A percentile compares a stretch with the other conserved stretches of the same genome.
Conservation (phyloP, 441 rosid genomes). For the Erodium chrysanthum region DNA sequence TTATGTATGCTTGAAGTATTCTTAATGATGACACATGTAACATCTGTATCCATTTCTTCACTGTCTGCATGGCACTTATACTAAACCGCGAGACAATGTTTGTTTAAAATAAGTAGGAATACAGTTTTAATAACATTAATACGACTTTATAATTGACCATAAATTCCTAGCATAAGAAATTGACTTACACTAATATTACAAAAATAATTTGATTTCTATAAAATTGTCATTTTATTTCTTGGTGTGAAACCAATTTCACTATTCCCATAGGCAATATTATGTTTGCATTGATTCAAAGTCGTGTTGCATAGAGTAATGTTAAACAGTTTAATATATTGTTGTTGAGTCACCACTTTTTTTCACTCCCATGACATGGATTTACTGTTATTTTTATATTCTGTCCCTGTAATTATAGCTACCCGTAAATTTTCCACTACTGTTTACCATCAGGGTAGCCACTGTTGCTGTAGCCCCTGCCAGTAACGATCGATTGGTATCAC, state of each 20-base stretch:
- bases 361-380: neutral
- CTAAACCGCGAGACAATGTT: neutral
- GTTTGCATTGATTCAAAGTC: neutral
- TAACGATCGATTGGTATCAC: neutral
- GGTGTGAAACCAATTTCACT: neutral
- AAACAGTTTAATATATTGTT: neutral
- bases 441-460: neutral
- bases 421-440: neutral
- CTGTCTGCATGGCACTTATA: neutral
- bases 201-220: neutral
- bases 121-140: neutral
- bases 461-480: neutral
- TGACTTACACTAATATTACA: neutral
- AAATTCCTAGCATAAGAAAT: neutral
- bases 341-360: neutral
- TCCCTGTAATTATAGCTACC: neutral
- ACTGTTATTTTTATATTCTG: neutral
- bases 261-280: neutral
- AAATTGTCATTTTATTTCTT: neutral
- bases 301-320: neutral
- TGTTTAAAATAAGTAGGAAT: no score
- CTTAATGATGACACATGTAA: neutral
- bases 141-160: neutral
- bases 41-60: neutral
- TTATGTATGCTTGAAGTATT: neutral